Conservation (phyloP, 441 rosid genomes). For the Corymbia citriodora region DNA sequence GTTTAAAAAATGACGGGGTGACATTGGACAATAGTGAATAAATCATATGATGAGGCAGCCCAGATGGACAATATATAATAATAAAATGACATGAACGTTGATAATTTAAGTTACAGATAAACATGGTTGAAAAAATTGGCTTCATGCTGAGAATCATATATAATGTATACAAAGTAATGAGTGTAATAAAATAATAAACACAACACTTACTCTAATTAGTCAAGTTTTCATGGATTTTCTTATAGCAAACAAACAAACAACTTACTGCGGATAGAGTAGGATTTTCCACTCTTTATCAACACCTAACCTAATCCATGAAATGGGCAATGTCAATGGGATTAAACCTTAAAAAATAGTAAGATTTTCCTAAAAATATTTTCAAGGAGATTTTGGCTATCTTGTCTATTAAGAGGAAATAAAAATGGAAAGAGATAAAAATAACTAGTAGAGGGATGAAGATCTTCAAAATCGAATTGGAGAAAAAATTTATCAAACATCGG, state of each 20-base stretch:
- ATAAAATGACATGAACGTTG: neutral
- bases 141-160: neutral
- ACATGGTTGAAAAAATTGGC: neutral
- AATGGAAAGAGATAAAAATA: neutral
- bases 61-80: neutral
- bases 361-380: neutral
- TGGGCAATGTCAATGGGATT: neutral
- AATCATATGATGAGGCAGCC: no score
- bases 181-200: neutral
- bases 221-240: neutral
- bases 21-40: no score
- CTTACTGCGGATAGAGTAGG: fast-evolving
- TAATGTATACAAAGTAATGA: neutral
- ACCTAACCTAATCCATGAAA: neutral
- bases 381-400: no score
- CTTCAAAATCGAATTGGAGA: no score
- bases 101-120: neutral
- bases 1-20: no score
- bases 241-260: neutral
- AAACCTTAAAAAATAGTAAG: neutral
- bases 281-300: no score
- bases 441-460: neutral
- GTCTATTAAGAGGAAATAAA: neutral
- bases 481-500: neutral
- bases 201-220: neutral